Conservation (phyloP, 2,329 filamentous ascomycete species). For the Biscogniauxia marginata region DNA sequence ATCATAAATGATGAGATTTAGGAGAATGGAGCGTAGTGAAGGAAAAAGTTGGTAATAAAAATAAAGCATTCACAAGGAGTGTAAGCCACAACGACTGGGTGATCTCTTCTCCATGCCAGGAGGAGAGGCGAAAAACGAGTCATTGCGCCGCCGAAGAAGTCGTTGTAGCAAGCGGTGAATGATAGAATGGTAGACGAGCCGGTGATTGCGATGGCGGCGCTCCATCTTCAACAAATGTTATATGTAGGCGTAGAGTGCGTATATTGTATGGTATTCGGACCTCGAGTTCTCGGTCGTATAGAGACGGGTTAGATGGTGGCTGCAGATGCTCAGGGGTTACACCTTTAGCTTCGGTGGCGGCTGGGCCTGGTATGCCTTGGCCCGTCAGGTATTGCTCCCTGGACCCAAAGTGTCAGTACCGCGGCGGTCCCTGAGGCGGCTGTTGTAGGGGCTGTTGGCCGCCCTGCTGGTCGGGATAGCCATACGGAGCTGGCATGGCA, state of each 20-base stretch:
- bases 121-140: too few relatives aligned
- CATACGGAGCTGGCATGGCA: conserved; percentile 36
- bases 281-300: conserved; percentile 1
- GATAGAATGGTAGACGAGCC: conserved; percentile 8
- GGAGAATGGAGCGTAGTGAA: conserved; percentile 11
- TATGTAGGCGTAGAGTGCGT: conserved; percentile 5
- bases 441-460: conserved; percentile 36
- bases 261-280: conserved; percentile 6
- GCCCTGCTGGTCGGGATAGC: conserved; percentile 43
- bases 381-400: not conserved
- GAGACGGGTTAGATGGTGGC: conserved; percentile 2
- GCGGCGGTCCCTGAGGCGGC: conserved; percentile 38
- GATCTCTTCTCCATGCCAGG: too few relatives aligned
- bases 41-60: conserved; percentile 5
- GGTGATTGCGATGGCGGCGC: conserved; percentile 3
- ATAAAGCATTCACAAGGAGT: conserved; percentile 6
- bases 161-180: conserved; percentile 1
- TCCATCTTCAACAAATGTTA: not conserved
- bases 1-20: conserved; percentile 4
- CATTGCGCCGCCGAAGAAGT: not conserved
- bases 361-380: not conserved
- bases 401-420: conserved; percentile 37
- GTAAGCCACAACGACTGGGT: conserved; percentile 4
- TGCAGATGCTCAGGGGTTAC: not conserved
- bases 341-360: not conserved